These are phyloP conservation scores for Cryptosporidium xiaoi DNA, from an alignment of 169 alveolate species.

Conservation along the genomic window DNA sequence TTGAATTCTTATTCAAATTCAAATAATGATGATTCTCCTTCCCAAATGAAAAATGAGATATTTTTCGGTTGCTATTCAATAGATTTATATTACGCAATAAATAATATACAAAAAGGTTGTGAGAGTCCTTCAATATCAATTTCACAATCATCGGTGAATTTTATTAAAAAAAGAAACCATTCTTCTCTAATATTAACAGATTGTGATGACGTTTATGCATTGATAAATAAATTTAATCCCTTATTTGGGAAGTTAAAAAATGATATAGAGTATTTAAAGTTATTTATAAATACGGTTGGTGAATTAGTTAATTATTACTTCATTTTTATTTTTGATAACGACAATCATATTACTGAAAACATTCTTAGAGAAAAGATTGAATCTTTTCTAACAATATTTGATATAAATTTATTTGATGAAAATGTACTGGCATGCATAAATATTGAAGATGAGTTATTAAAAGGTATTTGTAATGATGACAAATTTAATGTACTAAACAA, in stretches of 20 bases:
- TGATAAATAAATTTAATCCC: conserved; percentile 42
- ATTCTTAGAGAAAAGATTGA: conserved; percentile 9
- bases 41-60: conserved; percentile 46
- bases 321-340: conserved; percentile 2
- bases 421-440: conserved; percentile 27
- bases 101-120: conserved; percentile 57
- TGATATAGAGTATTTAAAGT: conserved; percentile 24
- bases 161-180: conserved; percentile 38
- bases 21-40: background rate
- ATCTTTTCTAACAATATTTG: conserved; percentile 18
- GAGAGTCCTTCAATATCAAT: conserved; percentile 41
- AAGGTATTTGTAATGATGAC: background rate
- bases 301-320: conserved; percentile 24
- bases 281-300: conserved; percentile 31
- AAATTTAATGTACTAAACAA: background rate
- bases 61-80: conserved; percentile 67
- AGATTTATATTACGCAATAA: conserved; percentile 47
- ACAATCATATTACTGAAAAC: background rate
- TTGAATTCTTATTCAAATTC: conserved; percentile 18
- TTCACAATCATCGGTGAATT: conserved; percentile 36
- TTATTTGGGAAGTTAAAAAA: conserved; percentile 30
- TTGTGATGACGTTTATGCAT: conserved; percentile 37
- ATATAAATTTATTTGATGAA: conserved; percentile 19
- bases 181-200: conserved; percentile 60
- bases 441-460: conserved; percentile 7